Percentiles rank a stretch among this genome's conserved stretches.
phyloP scores from a whole-genome alignment of 2,329 filamentous ascomycete species.

The Apiospora pterosperma region DNA sequence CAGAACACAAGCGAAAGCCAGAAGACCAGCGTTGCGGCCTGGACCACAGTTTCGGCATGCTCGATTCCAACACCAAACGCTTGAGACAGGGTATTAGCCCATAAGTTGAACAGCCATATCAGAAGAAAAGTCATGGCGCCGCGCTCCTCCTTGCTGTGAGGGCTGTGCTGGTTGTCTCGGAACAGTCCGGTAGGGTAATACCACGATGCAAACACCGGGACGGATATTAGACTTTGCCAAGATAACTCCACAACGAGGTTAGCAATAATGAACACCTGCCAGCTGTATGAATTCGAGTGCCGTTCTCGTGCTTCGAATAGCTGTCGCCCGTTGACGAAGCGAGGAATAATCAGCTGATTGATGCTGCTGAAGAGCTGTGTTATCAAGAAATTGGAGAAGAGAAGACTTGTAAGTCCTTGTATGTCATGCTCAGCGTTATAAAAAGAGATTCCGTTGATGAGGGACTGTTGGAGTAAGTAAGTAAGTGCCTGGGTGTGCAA shows the following conservation, averaged over 20 bases:
- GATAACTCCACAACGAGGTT: conserved; percentile 74
- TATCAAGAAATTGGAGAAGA: background rate
- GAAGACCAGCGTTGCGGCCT: conserved; percentile 57
- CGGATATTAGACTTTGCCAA: conserved; percentile 73
- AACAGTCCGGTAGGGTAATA: conserved; percentile 55
- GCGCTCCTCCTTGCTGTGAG: conserved; percentile 71
- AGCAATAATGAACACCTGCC: conserved; percentile 74
- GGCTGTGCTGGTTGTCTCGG: conserved; percentile 41
- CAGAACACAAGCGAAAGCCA: background rate
- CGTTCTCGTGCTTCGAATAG: background rate
- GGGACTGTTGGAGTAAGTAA: background rate
- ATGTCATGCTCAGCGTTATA: background rate
- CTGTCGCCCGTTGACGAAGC: background rate
- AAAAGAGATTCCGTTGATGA: background rate
- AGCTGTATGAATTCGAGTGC: conserved; percentile 52
- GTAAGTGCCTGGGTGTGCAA: background rate
- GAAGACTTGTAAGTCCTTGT: background rate
- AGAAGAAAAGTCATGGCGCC: conserved; percentile 73
- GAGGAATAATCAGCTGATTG: background rate
- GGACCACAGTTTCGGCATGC: conserved; percentile 45
- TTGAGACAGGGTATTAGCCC: conserved; percentile 59
- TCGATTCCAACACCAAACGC: conserved; percentile 63
- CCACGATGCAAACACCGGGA: conserved; percentile 79
- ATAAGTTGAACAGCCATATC: background rate
- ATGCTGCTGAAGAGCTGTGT: background rate